Evolutionary conservation across 805 yeast species (phyloP), one percentile per base, ranked within the genome.

Genomic region (Wickerhamomyces xylosicus): DNA sequence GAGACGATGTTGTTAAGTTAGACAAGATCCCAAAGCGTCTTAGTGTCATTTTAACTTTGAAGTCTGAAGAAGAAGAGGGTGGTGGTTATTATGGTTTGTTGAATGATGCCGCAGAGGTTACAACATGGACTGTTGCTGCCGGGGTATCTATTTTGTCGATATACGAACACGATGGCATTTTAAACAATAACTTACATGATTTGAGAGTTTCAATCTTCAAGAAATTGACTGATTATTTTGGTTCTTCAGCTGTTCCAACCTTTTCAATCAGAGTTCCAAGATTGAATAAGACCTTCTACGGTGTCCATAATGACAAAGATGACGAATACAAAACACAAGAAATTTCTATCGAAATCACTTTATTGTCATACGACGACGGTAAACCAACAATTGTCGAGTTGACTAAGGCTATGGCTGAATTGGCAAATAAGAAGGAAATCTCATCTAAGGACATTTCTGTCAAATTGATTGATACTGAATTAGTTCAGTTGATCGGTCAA

Each of bases 91-190:
- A 80, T 43, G 95, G 95, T 0, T 64, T 90, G 33, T 66, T 89
- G 50, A 77, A 74, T 47, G 85, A 85, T 50, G 71, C 80, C 5
- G 73, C 89, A 35, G 95, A 89, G 51, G 46, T 89, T 29, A 71
- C 77, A 1, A 78, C 92, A 5, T 92, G 98, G 98, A 71, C 86
- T 31, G 58, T 85, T n/a, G 81, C 94, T 27, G 77, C 90, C n/a
- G 96, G 96, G 2, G 74, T 87, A 37, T 75, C 77, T 32, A 62
- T 66, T 42, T 64, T 90, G 43, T 68, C 82, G 3, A 66, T 92
- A 33, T 90, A 85, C 63, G 97, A 92, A 59, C 72, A 72, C 52
- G 77, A 74, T 40, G 97, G 96, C 2, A 60, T 71, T 2, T 63
- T 85, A 37, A 76, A 77, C 47, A 63, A 64, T 36, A 61, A 73